Base-by-base conservation (phyloP, 495 filamentous ascomycete species). In the Penicillium turbatum region DNA sequence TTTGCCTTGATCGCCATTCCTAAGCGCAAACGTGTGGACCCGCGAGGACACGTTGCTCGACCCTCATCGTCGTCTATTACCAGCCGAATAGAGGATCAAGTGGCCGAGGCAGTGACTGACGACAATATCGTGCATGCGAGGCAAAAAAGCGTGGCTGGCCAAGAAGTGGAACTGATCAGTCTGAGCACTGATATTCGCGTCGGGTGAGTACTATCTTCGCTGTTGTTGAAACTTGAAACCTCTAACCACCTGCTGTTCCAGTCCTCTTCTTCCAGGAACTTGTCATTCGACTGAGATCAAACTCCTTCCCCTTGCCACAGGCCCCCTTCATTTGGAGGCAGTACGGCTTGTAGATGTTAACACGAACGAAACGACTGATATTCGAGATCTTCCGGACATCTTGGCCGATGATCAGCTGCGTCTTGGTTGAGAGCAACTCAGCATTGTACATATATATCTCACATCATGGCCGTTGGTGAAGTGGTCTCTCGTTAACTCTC, bases 181-280 rank as follows among this genome's bases (percentile, higher is more conserved):
- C 72, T 96, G 39, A 95, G 86, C 55, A 86, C 89, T 5, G 90
- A 96, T 70, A 78, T 92, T 48, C 78, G 89, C 31, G 78, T 96
- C 42, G 92, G 93, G 82, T 87, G 71, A 69, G 81, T 74, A 13
- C 24, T 34, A 38, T 26, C n/a, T 47, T 21, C 29, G 19, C 0
- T 49, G 7, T 30, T 27, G 9, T 24, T 7, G 6, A 30, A 11
- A 2, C 10, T 5, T 48, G 19, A 11, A 12, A 39, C 19, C 36
- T 39, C 58, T 58, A 46, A 65, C 38, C 53, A 32, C 21, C 21
- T 24, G n/a, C 21, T 34, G 48, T 51, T 16, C 44, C 34, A 88
- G 85, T 0, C 89, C 90, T 37, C 71, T 81, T 84, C 46, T 83
- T 75, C 63, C 92, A 9, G 84, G 82, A 9, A 89, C 88, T 0